Base-by-base conservation (phyloP, 805 yeast genomes). In the Myxozyma sirexii region DNA sequence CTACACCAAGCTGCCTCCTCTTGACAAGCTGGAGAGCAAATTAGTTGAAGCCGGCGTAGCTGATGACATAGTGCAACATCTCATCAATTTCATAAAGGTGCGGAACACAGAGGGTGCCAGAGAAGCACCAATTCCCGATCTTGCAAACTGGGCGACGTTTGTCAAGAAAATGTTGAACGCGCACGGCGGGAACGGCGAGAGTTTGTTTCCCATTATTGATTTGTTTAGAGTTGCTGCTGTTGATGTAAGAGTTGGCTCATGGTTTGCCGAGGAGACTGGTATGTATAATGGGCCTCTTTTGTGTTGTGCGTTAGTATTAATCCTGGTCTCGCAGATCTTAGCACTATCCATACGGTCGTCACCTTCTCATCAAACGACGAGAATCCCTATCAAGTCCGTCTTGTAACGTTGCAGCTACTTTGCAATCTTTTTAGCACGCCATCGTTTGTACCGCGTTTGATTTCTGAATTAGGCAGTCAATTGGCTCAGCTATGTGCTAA, bases 231-330 rank as follows among this genome's bases (percentile, higher is more conserved):
- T 67, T 7, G 69, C 68, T 1, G 65, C 65, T 27, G 43, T 62
- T 15, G 70, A 67, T 31, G 47, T 35, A 13, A 55, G 70, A 8
- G 63, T 67, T 10, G 46, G 66, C n/a, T 57, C 66, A 8, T 67
- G 70, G 70, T 59, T 67, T 33, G 66, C 66, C 4, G 70, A 67
- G 21, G 68, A 65, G 39, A 23, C 33, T 19, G 61, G 59, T 45
- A 54, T 2, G 53, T 29, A 31, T 4, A 4, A 19, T 26, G 13
- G 8, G 6, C n/a, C 24, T 19, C 15, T n/a, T n/a, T 5, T 33
- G n/a, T 19, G 4, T 12, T 26, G 19, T 35, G 41, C 31, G 17
- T 27, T 21, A 13, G 12, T 45, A 17, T 37, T 39, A 27, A 35
- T 33, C 13, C n/a, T n/a, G n/a, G 13, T 24, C 13, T 2, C 17